Base-by-base conservation (phyloP, 1,284 basidiomycete genomes). In the Tilletia horrida region DNA sequence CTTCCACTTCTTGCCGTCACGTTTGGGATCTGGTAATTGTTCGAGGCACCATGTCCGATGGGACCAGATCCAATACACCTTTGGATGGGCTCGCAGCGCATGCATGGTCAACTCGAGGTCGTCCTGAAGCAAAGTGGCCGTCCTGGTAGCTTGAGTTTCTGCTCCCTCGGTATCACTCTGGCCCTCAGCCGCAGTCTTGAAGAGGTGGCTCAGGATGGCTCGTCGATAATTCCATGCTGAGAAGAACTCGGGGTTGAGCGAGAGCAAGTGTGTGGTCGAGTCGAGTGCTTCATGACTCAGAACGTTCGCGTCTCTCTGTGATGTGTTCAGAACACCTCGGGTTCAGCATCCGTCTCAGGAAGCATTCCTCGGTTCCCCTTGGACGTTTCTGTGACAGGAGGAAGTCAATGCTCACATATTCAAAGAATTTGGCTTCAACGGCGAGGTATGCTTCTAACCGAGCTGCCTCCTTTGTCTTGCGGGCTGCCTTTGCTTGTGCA, bases 21-120 rank as follows among this genome's bases (percentile, higher is more conserved):
- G 50, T n/a, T 57, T 45, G 8, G 27, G 43, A 21, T 63, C 25
- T 40, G 74, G 67, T 61, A 77, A 21, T 68, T 70, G 7, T 43
- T 65, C 50, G 13, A 81, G 61, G 65, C 80, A 81, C 80, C 80
- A 81, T 52, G 73, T 75, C 14, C 80, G 68, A 66, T 81, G 80
- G 67, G 79, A 81, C 80, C 80, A 81, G 42, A 81, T 76, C 80
- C 80, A 81, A 63, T 81, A 81, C 11, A 81, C 80, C 55, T 81
- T 81, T 2, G 80, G 80, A 68, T 80, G 76, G 3, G 75, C 70
- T 13, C 75, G 64, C 27, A 81, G 69, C n/a, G 75, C 77, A 50
- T 76, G 72, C 47, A 74, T 73, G 8, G 79, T 79, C 25, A 81
- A 57, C 23, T 64, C 64, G n/a, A 81, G 66, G 50, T 81, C 80